phyloP scores from a whole-genome alignment of 257 asterid genomes.

The Fraxinus anomala region DNA sequence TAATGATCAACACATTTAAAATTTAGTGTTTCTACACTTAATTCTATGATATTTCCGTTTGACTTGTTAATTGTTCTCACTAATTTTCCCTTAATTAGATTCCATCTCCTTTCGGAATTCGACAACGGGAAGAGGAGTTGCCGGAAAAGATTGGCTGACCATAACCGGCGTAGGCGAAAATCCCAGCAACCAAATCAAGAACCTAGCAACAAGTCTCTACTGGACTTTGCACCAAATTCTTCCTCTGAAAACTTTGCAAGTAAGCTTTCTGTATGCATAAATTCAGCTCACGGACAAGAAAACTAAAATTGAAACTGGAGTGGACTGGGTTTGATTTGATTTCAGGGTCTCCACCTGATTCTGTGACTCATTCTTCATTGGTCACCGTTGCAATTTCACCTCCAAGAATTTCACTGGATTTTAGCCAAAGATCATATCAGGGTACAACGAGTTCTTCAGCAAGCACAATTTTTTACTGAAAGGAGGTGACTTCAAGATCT shows the following conservation, averaged over 20 bases:
- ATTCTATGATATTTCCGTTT: neutral
- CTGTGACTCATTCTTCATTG: constrained; percentile 67
- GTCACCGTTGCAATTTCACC: constrained; percentile 79
- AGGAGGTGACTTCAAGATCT: constrained; percentile 23
- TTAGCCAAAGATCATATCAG: constrained; percentile 52
- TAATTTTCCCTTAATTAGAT: constrained; percentile 43
- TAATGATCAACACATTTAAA: neutral
- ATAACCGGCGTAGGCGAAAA: constrained; percentile 85
- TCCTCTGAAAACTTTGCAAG: constrained; percentile 57
- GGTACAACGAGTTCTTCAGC: constrained; percentile 45
- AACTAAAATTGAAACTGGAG: neutral
- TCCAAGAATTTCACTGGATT: constrained; percentile 76
- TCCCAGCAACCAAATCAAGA: constrained; percentile 66
- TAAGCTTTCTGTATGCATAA: constrained; percentile 14
- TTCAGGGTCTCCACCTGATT: constrained; percentile 79
- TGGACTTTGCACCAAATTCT: constrained; percentile 47
- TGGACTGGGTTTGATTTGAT: neutral
- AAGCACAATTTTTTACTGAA: constrained; percentile 54
- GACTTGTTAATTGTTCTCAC: neutral
- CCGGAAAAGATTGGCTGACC: constrained; percentile 95
- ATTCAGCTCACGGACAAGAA: neutral
- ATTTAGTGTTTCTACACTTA: neutral
- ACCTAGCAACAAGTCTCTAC: constrained; percentile 41
- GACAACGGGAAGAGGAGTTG: constrained; percentile 96
- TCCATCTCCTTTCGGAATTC: constrained; percentile 83